Conservation (phyloP, 441 rosid species). For the Populus hybrid region DNA sequence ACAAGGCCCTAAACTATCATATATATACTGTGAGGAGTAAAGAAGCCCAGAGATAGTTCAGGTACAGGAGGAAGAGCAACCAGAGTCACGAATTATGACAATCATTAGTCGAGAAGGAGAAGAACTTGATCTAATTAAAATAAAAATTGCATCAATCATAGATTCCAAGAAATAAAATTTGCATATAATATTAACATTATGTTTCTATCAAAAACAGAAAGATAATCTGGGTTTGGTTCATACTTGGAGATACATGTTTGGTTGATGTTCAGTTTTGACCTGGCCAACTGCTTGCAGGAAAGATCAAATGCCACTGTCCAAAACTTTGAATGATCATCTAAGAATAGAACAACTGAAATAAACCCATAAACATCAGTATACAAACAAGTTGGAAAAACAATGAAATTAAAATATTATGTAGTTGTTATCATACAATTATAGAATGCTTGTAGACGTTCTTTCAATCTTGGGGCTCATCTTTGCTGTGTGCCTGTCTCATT, state of each 20-base stretch:
- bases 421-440: background rate
- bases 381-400: slow-evolving; percentile 4
- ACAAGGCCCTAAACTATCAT: too few species aligned
- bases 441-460: background rate
- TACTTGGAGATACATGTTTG: background rate
- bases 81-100: background rate
- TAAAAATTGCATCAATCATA: background rate
- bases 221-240: background rate
- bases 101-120: background rate
- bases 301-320: background rate
- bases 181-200: background rate
- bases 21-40: background rate
- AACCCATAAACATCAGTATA: background rate
- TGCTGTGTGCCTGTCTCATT: background rate
- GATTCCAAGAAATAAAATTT: background rate
- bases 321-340: background rate
- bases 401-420: background rate
- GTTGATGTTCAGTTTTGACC: background rate
- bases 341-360: background rate
- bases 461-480: background rate
- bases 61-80: background rate
- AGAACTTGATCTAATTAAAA: background rate
- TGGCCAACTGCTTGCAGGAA: slow-evolving; percentile 7
- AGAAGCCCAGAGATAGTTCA: background rate
- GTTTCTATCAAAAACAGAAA: background rate